Conservation (phyloP, 305 asterid species). For the Stenogyne calaminthoides region DNA sequence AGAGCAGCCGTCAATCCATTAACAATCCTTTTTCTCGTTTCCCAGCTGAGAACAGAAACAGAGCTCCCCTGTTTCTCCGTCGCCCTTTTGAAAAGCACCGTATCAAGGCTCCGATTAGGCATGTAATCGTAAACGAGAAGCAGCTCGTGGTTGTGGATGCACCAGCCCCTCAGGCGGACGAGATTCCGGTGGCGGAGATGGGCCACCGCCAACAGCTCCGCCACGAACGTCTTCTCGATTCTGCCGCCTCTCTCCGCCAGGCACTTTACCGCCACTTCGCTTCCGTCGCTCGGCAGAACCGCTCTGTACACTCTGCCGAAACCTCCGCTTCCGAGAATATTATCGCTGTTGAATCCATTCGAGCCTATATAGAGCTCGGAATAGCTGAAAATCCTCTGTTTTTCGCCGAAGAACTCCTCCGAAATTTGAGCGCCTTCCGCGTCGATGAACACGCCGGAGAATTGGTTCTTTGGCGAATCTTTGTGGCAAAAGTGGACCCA, state of each 20-base stretch:
- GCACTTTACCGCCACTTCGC: constrained; percentile 86
- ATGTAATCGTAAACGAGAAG: constrained; percentile 93
- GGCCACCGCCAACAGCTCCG: constrained; percentile 95
- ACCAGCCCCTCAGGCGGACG: constrained; percentile 92
- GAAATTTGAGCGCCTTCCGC: constrained; percentile 71
- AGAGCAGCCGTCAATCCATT: constrained; percentile 78
- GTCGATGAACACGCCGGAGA: constrained; percentile 53
- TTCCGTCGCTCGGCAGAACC: constrained; percentile 85
- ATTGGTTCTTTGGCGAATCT: constrained; percentile 21
- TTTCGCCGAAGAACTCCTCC: constrained; percentile 50
- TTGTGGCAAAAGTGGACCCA: constrained; percentile 40
- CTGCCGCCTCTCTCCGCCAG: constrained; percentile 70
- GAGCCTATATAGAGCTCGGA: constrained; percentile 89
- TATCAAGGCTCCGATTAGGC: constrained; percentile 96
- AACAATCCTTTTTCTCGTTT: constrained; percentile 56
- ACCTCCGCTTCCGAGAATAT: constrained; percentile 86
- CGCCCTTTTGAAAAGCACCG: constrained; percentile 50
- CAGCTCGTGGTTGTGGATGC: constrained; percentile 69
- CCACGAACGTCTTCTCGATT: constrained; percentile 87
- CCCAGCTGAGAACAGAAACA: constrained; percentile 50
- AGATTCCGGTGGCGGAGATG: constrained; percentile 98
- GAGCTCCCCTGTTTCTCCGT: constrained; percentile 1
- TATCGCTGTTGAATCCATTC: constrained; percentile 60
- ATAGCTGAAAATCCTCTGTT: constrained; percentile 80
- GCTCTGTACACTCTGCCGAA: constrained; percentile 85